Base-by-base conservation (phyloP, 768 basidiomycete species). In the Trametes gibbosa region DNA sequence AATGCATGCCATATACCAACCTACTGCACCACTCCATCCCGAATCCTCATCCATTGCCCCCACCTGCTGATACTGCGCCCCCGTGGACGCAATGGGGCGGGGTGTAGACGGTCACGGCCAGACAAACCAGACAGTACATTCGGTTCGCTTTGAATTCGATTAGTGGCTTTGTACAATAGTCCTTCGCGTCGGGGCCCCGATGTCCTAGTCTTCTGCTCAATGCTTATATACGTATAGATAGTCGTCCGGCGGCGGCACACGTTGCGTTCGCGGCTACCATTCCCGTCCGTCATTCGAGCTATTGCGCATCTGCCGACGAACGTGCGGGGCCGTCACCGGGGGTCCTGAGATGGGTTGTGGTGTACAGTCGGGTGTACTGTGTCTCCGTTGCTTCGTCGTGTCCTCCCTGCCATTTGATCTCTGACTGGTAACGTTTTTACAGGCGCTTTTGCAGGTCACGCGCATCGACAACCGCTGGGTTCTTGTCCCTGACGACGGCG, bases 1-100 rank as follows among this genome's bases (percentile, higher is more conserved):
- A 17, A 61, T 61, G 49, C 59, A 57, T 54, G 54, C 37, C 56
- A 14, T 62, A 62, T 57, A 62, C 52, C 50, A 41, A 41, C 34
- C 50, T 32, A 32, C 29, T 32, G 29, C 13, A n/a, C n/a, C 23
- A 34, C 34, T 23, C 21, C 9, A 1, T 14, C 2, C 10, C 46
- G 16, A 17, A 16, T 10, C 46, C 19, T 17, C 46, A n/a, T n/a
- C n/a, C n/a, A n/a, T n/a, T n/a, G n/a, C n/a, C n/a, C n/a, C n/a
- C n/a, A n/a, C n/a, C n/a, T n/a, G n/a, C n/a, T n/a, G n/a, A n/a
- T n/a, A n/a, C n/a, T n/a, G n/a, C n/a, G n/a, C n/a, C n/a, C n/a
- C n/a, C n/a, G n/a, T n/a, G n/a, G n/a, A n/a, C n/a, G n/a, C n/a
- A n/a, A n/a, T n/a, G n/a, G n/a, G n/a, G n/a, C n/a, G n/a, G n/a